These are phyloP conservation scores for Zhuliangozyma blackwelliae DNA, from an alignment of 1,139 yeast species.

Conservation along the genomic window DNA sequence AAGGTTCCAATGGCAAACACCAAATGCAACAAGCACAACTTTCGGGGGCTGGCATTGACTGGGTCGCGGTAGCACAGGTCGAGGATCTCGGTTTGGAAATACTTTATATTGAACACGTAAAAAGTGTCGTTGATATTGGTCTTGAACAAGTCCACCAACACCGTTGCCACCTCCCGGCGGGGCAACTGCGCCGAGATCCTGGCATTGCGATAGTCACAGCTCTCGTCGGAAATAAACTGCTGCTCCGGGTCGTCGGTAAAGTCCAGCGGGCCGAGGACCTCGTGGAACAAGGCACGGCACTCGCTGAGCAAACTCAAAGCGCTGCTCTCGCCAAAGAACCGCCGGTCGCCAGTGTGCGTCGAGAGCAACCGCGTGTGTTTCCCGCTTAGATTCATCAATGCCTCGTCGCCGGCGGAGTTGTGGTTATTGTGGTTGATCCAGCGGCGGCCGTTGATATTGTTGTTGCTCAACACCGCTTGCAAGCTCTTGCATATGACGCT, in stretches of 20 bases:
- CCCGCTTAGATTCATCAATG: slow-evolving; percentile 13
- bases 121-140: slow-evolving; percentile 30
- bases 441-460: slow-evolving; percentile 3
- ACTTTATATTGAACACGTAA: slow-evolving; percentile 31
- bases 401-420: slow-evolving; percentile 4
- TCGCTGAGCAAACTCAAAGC: slow-evolving; percentile 22
- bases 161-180: slow-evolving; percentile 17
- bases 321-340: slow-evolving; percentile 24
- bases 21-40: slow-evolving; percentile 23
- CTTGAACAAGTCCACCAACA: slow-evolving; percentile 25
- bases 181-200: slow-evolving; percentile 20
- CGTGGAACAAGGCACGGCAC: slow-evolving; percentile 17
- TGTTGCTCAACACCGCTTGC: slow-evolving; percentile 21
- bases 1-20: slow-evolving; percentile 39
- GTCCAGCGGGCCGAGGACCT: slow-evolving; percentile 9
- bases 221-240: slow-evolving; percentile 27
- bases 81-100: slow-evolving; percentile 19
- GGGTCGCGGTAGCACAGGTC: slow-evolving; percentile 21
- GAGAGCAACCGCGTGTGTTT: slow-evolving; percentile 14
- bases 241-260: slow-evolving; percentile 34
- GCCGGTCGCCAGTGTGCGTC: slow-evolving; percentile 16
- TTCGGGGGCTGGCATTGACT: slow-evolving; percentile 7
- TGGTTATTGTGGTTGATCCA: background rate
- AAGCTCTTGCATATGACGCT: slow-evolving; percentile 10
- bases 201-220: slow-evolving; percentile 17